These are phyloP conservation scores for Xylaria scruposa DNA, from an alignment of 495 filamentous ascomycete genomes.

Conservation along the genomic window DNA sequence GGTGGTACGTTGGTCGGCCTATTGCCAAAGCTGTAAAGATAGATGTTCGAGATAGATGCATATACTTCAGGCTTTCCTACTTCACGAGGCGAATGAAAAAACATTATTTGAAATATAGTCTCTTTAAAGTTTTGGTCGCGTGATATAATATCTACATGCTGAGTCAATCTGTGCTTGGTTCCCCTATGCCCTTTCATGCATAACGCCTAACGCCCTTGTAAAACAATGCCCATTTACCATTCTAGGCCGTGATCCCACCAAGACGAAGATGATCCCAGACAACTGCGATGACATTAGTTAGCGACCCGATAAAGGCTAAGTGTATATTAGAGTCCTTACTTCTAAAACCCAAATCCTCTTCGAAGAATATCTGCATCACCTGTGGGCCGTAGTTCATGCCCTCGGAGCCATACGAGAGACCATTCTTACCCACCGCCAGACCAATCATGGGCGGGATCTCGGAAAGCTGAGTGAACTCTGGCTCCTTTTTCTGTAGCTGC, in stretches of 20 bases:
- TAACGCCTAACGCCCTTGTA: constrained; percentile 13
- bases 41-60: background rate
- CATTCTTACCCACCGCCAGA: constrained; percentile 68
- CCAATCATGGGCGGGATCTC: constrained; percentile 68
- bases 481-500: constrained; percentile 46
- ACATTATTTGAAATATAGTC: background rate
- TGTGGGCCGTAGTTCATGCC: constrained; percentile 64
- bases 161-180: background rate
- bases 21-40: constrained; percentile 52
- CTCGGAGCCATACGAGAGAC: constrained; percentile 62
- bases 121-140: background rate
- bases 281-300: constrained; percentile 45
- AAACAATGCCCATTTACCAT: background rate
- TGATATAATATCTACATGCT: background rate
- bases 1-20: constrained; percentile 54
- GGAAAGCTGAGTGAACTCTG: constrained; percentile 52
- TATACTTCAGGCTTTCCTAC: constrained; percentile 13
- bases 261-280: constrained; percentile 64
- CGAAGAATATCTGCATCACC: constrained; percentile 65
- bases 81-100: background rate
- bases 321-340: constrained; percentile 46
- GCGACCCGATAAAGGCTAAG: background rate
- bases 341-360: constrained; percentile 68
- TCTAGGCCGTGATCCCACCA: constrained; percentile 40
- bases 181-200: background rate